phyloP scores from a whole-genome alignment of 1,139 yeast genomes.

The Eremothecium cymbalariae region DNA sequence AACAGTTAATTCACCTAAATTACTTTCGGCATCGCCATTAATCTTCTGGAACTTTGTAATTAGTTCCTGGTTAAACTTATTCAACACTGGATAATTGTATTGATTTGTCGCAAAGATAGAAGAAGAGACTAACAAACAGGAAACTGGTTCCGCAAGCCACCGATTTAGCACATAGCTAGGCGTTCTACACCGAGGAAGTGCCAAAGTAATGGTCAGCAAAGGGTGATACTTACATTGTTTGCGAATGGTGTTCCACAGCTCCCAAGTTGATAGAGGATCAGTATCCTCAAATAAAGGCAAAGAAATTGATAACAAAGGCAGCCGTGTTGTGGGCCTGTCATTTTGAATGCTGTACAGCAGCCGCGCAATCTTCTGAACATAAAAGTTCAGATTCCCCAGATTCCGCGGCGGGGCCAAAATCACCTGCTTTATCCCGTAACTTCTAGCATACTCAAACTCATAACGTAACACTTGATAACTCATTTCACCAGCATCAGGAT shows the following conservation, averaged over 20 bases:
- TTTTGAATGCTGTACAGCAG: slow-evolving; percentile 26
- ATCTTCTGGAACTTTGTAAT: slow-evolving; percentile 28
- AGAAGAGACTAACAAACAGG: slow-evolving; percentile 46
- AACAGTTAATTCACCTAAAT: slow-evolving; percentile 24
- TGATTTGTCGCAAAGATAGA: slow-evolving; percentile 48
- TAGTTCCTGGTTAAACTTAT: slow-evolving; percentile 43
- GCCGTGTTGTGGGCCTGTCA: slow-evolving; percentile 19
- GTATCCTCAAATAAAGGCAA: slow-evolving; percentile 36
- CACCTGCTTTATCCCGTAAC: slow-evolving; percentile 44
- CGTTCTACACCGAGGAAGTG: slow-evolving; percentile 42
- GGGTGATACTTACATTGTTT: slow-evolving; percentile 44
- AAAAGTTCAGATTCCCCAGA: slow-evolving; percentile 43
- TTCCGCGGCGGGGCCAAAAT: slow-evolving; percentile 55
- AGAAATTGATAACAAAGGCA: slow-evolving; percentile 28
- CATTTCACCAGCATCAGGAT: slow-evolving; percentile 41
- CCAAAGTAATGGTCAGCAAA: slow-evolving; percentile 48
- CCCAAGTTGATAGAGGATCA: slow-evolving; percentile 58
- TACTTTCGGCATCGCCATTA: slow-evolving; percentile 26
- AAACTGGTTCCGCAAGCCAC: slow-evolving; percentile 61
- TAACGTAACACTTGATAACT: slow-evolving; percentile 46
- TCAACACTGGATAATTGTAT: slow-evolving; percentile 53
- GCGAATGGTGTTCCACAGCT: slow-evolving; percentile 58
- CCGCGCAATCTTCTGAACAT: slow-evolving; percentile 38
- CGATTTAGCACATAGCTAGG: slow-evolving; percentile 43
- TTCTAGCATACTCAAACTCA: slow-evolving; percentile 52